Conservation (phyloP, 495 filamentous ascomycete species). For the Staphylotrichum longicolle region DNA sequence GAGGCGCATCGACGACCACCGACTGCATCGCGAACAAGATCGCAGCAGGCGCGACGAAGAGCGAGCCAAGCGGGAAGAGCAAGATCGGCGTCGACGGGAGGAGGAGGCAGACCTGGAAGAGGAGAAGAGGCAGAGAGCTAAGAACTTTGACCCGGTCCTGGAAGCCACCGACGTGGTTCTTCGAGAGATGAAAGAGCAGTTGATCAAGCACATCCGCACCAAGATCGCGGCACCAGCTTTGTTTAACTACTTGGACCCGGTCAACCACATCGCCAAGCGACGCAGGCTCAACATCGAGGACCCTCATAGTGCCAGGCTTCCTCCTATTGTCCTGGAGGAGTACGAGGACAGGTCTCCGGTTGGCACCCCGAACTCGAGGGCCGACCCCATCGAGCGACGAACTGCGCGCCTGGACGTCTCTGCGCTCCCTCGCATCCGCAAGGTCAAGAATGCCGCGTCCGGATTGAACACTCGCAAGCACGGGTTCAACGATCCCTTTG, state of each 20-base stretch:
- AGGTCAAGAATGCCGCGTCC: slow-evolving; percentile 47
- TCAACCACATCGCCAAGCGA: slow-evolving; percentile 69
- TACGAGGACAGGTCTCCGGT: slow-evolving; percentile 57
- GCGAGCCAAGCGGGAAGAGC: slow-evolving; percentile 43
- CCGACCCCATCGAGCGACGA: slow-evolving; percentile 51
- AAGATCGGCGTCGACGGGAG: slow-evolving; percentile 49
- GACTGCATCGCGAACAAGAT: slow-evolving; percentile 47
- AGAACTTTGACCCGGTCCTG: slow-evolving; percentile 79
- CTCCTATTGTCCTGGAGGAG: slow-evolving; percentile 44
- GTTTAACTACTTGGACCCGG: slow-evolving; percentile 80
- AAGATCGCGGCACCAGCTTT: slow-evolving; percentile 79
- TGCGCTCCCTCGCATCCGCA: slow-evolving; percentile 69
- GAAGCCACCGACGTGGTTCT: slow-evolving; percentile 75
- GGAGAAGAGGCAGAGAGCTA: slow-evolving; percentile 78
- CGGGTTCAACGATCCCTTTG: slow-evolving; percentile 74
- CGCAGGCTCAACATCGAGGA: slow-evolving; percentile 74
- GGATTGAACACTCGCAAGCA: slow-evolving; percentile 60
- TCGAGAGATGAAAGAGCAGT: slow-evolving; percentile 76
- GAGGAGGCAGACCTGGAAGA: slow-evolving; percentile 76
- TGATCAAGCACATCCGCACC: slow-evolving; percentile 81
- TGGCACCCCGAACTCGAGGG: slow-evolving; percentile 67
- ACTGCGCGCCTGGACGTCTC: slow-evolving; percentile 58
- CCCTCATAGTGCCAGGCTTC: slow-evolving; percentile 51
- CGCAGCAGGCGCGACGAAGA: slow-evolving; percentile 59
- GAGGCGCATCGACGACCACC: slow-evolving; percentile 44